These are phyloP conservation scores for Dothistroma pini DNA, from an alignment of 2,329 filamentous ascomycete genomes.

Conservation along the genomic window DNA sequence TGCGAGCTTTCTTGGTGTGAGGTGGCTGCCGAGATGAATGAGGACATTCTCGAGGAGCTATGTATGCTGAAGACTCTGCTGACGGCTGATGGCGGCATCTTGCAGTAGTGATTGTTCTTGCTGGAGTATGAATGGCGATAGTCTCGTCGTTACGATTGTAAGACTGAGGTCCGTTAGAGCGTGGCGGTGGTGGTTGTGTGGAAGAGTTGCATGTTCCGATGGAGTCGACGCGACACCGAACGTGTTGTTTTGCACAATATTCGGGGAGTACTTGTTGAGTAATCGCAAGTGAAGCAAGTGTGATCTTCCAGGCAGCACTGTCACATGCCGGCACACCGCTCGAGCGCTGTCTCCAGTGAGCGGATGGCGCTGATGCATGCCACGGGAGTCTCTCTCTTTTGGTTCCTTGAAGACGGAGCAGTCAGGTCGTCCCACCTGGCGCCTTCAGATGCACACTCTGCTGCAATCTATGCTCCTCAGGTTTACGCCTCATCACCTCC, in stretches of 20 bases:
- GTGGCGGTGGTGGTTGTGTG: background rate
- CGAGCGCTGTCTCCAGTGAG: too few relatives aligned
- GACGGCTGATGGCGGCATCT: background rate
- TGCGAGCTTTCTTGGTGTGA: background rate
- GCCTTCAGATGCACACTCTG: background rate
- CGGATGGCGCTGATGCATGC: background rate
- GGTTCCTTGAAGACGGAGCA: background rate
- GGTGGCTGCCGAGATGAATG: background rate
- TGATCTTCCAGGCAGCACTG: background rate
- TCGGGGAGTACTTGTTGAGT: too few relatives aligned
- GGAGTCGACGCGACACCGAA: too few relatives aligned
- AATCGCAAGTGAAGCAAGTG: too few relatives aligned
- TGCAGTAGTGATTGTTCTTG: background rate
- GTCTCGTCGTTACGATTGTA: background rate
- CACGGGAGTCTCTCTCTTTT: background rate
- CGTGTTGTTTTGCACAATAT: too few relatives aligned
- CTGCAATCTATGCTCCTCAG: background rate
- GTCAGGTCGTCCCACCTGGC: background rate
- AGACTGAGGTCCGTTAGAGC: background rate
- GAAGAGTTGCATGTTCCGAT: too few relatives aligned
- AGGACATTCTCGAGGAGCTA: slow-evolving; percentile 8
- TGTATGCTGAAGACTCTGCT: background rate
- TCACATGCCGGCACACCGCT: background rate
- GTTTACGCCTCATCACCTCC: background rate
- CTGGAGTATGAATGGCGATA: background rate